Evolutionary conservation across 2,329 filamentous ascomycete genomes (phyloP).

Genomic region (Acrodontium crateriforme): DNA sequence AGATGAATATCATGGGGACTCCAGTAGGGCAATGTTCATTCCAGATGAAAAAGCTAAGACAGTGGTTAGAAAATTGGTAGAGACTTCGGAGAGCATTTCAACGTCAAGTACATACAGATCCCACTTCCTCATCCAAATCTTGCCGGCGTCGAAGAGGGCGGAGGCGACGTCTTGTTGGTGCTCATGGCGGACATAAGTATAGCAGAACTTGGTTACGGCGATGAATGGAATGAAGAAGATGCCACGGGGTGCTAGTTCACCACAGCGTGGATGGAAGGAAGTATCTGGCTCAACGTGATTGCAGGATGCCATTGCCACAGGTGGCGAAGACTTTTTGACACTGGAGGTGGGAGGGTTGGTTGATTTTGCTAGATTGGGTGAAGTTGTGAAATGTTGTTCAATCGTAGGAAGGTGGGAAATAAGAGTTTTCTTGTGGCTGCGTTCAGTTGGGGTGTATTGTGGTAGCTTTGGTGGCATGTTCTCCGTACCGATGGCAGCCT

Average conservation of each 20-base stretch:
- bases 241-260: slow-evolving; percentile 20
- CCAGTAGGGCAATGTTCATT: slow-evolving; percentile 14
- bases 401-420: too few relatives aligned
- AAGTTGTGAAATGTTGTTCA: too few relatives aligned
- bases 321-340: background rate
- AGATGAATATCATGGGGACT: slow-evolving; percentile 52
- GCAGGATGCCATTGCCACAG: slow-evolving; percentile 1
- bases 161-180: slow-evolving; percentile 35
- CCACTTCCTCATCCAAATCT: slow-evolving; percentile 53
- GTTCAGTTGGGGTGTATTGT: too few relatives aligned
- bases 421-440: too few relatives aligned
- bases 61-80: background rate
- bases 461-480: too few relatives aligned
- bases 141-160: slow-evolving; percentile 42
- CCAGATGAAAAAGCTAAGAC: slow-evolving; percentile 15
- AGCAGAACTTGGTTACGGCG: slow-evolving; percentile 44
- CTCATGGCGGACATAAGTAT: slow-evolving; percentile 41
- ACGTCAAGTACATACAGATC: slow-evolving; percentile 51
- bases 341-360: background rate
- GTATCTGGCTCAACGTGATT: background rate
- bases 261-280: slow-evolving; percentile 8
- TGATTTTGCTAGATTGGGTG: background rate
- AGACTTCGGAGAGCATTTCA: background rate
- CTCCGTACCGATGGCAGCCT: too few relatives aligned
- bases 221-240: slow-evolving; percentile 27